A percentile compares a stretch with the other conserved stretches of the same genome.
These are phyloP conservation scores for Rosa lucieae DNA, from an alignment of 306 rosid genomes.

Conservation along the genomic window DNA sequence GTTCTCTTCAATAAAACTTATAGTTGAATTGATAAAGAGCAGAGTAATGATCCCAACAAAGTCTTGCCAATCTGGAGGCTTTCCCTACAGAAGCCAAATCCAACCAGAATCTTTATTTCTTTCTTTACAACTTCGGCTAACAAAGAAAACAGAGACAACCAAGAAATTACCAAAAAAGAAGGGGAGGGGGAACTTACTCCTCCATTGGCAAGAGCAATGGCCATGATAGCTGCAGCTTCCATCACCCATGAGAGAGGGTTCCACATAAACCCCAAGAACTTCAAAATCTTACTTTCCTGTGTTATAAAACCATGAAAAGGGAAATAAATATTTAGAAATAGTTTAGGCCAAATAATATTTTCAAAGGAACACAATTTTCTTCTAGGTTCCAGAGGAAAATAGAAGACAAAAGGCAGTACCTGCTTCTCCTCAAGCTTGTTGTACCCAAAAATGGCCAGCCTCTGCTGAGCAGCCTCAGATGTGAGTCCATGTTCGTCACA, in stretches of 20 bases:
- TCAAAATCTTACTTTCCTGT: slow-evolving; percentile 76
- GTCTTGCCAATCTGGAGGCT: slow-evolving; percentile 89
- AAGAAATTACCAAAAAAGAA: not conserved
- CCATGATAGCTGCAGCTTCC: slow-evolving; percentile 96
- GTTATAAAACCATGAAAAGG: not conserved
- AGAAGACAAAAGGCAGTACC: slow-evolving; percentile 32
- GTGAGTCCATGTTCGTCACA: slow-evolving; percentile 67
- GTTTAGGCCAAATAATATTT: not conserved
- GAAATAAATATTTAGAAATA: not conserved
- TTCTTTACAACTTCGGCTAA: not conserved
- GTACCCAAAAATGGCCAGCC: slow-evolving; percentile 68
- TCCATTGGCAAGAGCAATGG: slow-evolving; percentile 90
- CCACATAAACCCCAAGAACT: slow-evolving; percentile 92
- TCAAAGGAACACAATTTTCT: not conserved
- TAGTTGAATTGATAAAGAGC: slow-evolving; percentile 71
- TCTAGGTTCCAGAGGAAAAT: not conserved
- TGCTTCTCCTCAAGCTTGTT: slow-evolving; percentile 82
- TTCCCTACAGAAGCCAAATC: slow-evolving; percentile 47
- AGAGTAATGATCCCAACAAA: slow-evolving; percentile 70
- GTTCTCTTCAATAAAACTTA: slow-evolving; percentile 87
- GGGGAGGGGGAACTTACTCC: slow-evolving; percentile 44
- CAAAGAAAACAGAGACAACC: not conserved
- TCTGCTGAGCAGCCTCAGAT: slow-evolving; percentile 58
- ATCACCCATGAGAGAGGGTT: slow-evolving; percentile 94
- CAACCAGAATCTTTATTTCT: not conserved